Percentiles rank a stretch among this genome's conserved stretches.
These are phyloP conservation scores for Scheffersomyces titani DNA, from an alignment of 1,139 yeast genomes.

Conservation along the genomic window DNA sequence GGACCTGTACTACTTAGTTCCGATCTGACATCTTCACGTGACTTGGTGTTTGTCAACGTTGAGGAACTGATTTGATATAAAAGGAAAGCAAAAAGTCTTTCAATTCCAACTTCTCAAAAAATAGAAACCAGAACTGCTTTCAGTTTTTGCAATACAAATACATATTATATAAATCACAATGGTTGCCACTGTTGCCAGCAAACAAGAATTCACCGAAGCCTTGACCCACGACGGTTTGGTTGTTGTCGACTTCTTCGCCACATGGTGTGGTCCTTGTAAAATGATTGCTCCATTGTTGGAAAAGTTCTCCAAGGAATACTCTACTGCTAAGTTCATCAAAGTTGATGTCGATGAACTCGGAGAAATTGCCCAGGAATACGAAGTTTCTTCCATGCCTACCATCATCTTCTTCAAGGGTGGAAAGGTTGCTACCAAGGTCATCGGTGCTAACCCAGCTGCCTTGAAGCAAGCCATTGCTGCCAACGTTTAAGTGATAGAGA, in stretches of 20 bases:
- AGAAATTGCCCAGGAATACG: conserved; percentile 72
- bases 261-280: conserved; percentile 95
- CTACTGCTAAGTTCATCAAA: conserved; percentile 71
- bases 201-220: conserved; percentile 64
- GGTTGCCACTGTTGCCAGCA: conserved; percentile 43
- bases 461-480: conserved; percentile 69
- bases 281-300: conserved; percentile 80
- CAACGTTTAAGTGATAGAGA: conserved; percentile 37
- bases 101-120: not conserved
- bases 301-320: conserved; percentile 50
- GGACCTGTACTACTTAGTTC: not conserved
- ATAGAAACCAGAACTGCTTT: not conserved
- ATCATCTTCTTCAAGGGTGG: conserved; percentile 78
- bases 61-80: not conserved
- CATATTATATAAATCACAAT: conserved; percentile 21
- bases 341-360: conserved; percentile 81
- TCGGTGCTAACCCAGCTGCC: conserved; percentile 87
- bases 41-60: not conserved
- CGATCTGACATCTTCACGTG: not conserved
- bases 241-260: conserved; percentile 84
- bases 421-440: conserved; percentile 66
- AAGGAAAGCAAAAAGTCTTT: not conserved
- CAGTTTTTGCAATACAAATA: conserved; percentile 5
- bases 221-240: conserved; percentile 58
- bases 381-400: conserved; percentile 89